Base-by-base conservation (phyloP, 2,329 filamentous ascomycete species). In the Sporothrix schenckii region DNA sequence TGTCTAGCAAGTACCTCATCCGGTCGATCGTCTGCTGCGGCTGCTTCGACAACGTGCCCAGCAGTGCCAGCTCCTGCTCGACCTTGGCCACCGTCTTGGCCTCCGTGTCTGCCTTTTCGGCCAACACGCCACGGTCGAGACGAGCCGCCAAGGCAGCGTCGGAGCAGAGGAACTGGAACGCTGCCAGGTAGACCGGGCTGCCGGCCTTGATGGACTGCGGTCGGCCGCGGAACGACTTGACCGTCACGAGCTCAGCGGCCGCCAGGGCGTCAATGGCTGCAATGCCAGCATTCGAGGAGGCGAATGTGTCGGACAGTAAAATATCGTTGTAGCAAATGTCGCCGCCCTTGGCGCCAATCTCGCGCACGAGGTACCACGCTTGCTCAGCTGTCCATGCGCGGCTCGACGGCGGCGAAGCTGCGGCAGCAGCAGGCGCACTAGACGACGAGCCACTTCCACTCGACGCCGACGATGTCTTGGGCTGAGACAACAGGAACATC, bases 331-430 rank as follows among this genome's bases (percentile, higher is more conserved):
- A 98, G 1, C 91, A 87, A 0, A 98, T 83, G 4, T 80, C 84
- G 6, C 90, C 87, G 19, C 54, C 63, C 39, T 52, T 61, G 13
- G 87, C 79, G 0, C 92, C 90, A 16, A 99, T 88, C 41, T 87
- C 84, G 77, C 92, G 94, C 79, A 98, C 90, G 2, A 99, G 82
- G 72, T 91, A 86, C 95, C 95, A 98, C 0, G 93, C 94, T 81
- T 98, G 95, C 77, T 95, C 90, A 4, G 88, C 84, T 0, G 89
- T 92, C 92, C 93, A 98, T 69, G 87, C 86, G 13, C 69, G 60
- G 49, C 53, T 14, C 10, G 56, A 50, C 7, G 61, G 49, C 76
- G 60, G 77, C 4, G 70, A 47, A 4, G 67, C 24, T 34, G 54
- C 44, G 3, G 50, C 44, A 14, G 61, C 50, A 11, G 61, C 61